phyloP scores from a whole-genome alignment of 306 rosid species.

The Erythrophleum fordii region DNA sequence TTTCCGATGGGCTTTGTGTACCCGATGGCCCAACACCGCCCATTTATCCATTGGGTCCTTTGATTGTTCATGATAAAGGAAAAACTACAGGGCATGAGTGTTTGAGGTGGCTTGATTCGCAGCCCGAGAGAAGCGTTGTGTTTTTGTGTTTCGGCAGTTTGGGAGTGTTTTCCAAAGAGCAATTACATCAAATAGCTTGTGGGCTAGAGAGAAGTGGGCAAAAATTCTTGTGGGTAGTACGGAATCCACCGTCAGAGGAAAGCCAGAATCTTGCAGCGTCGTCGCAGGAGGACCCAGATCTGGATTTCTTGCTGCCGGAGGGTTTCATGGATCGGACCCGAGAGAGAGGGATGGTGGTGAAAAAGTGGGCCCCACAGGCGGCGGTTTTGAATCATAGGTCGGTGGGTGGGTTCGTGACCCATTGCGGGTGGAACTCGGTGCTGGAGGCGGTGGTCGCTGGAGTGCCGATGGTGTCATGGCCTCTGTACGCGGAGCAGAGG shows the following conservation, averaged over 20 bases:
- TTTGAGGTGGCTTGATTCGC: constrained; percentile 54
- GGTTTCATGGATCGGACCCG: constrained; percentile 51
- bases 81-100: constrained; percentile 6
- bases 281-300: not conserved
- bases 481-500: constrained; percentile 47
- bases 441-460: constrained; percentile 40
- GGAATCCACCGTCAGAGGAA: not conserved
- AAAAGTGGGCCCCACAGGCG: constrained; percentile 61
- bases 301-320: constrained; percentile 48
- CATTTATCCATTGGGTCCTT: not conserved
- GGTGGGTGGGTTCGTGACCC: constrained; percentile 47
- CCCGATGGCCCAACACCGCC: constrained; percentile 37
- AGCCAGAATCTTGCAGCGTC: not conserved
- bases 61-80: not conserved
- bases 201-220: not conserved
- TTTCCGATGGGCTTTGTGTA: constrained; percentile 43
- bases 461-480: constrained; percentile 48
- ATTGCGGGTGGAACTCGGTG: constrained; percentile 37
- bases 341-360: constrained; percentile 35
- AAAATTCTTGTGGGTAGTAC: not conserved
- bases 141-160: constrained; percentile 65
- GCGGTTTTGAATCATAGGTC: constrained; percentile 45
- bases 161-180: constrained; percentile 46
- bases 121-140: constrained; percentile 54
- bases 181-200: not conserved